Conservation (phyloP, 208 protist genomes). For the Porcisia hertigi region DNA sequence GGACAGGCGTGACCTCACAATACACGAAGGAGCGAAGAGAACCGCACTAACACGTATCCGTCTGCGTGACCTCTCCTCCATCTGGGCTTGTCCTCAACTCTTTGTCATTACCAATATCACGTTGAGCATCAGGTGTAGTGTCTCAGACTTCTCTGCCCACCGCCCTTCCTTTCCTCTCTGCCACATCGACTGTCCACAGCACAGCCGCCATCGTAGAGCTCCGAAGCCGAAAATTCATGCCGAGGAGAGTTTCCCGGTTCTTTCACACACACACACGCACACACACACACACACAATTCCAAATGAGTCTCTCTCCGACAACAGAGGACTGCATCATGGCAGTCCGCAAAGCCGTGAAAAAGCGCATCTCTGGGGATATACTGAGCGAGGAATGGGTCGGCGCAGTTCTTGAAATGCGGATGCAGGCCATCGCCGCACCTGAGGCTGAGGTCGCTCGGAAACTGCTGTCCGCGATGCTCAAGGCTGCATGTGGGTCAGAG, state of each 20-base stretch:
- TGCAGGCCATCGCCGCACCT: constrained; percentile 36
- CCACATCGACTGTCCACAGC: background rate
- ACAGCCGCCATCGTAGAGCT: background rate
- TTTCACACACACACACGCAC: background rate
- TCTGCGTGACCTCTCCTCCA: no score
- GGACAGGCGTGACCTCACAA: no score
- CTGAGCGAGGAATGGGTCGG: constrained; percentile 22
- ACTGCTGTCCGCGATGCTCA: constrained; percentile 71
- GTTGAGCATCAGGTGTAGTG: background rate
- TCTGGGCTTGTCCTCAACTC: no score
- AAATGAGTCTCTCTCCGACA: constrained; percentile 34
- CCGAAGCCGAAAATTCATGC: background rate
- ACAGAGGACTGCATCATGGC: constrained; percentile 65
- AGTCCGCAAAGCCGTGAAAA: constrained; percentile 62
- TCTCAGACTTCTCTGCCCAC: background rate
- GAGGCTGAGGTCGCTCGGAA: constrained; percentile 41
- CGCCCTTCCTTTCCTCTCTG: background rate
- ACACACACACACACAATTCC: background rate
- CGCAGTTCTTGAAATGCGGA: constrained; percentile 40
- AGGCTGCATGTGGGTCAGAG: constrained; percentile 73
- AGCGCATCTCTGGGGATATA: constrained; percentile 48
- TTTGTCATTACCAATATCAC: background rate
- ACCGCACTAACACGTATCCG: no score
- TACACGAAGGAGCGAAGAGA: no score
- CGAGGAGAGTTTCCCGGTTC: background rate